Evolutionary conservation across 768 basidiomycete species (phyloP).

Genomic region (Piloderma croceum): DNA sequence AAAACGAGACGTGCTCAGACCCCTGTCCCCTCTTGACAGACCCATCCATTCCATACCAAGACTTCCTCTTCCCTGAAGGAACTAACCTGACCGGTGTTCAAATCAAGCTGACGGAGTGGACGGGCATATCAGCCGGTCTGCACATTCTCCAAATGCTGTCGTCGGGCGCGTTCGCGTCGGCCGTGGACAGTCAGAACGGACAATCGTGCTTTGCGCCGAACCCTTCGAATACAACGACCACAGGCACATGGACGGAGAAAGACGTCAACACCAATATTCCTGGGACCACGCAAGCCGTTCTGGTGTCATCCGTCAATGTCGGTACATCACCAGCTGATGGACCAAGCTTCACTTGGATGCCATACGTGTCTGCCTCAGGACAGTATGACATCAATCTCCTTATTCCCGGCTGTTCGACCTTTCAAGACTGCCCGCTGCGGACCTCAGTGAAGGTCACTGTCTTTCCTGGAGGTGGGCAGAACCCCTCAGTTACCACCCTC

Average conservation of each 20-base stretch:
- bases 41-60: constrained; percentile 77
- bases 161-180: constrained; percentile 84
- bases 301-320: constrained; percentile 61
- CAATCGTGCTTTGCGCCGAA: constrained; percentile 74
- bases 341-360: constrained; percentile 87
- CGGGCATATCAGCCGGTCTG: constrained; percentile 72
- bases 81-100: constrained; percentile 83
- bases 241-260: constrained; percentile 65
- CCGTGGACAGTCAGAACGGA: constrained; percentile 53
- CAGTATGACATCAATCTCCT: constrained; percentile 79
- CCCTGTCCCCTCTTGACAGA: constrained; percentile 80
- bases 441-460: constrained; percentile 81
- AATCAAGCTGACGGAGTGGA: constrained; percentile 72
- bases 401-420: constrained; percentile 78
- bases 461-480: constrained; percentile 64
- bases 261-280: constrained; percentile 67
- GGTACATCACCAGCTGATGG: constrained; percentile 53
- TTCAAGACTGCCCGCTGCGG: constrained; percentile 74
- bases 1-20: constrained; percentile 71
- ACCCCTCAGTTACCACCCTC: constrained; percentile 63
- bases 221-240: constrained; percentile 60
- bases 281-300: constrained; percentile 72
- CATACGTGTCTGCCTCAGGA: constrained; percentile 87
- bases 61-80: constrained; percentile 72
- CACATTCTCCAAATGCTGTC: constrained; percentile 91